Base-by-base conservation (phyloP, 306 rosid genomes). In the Comarum palustre region DNA sequence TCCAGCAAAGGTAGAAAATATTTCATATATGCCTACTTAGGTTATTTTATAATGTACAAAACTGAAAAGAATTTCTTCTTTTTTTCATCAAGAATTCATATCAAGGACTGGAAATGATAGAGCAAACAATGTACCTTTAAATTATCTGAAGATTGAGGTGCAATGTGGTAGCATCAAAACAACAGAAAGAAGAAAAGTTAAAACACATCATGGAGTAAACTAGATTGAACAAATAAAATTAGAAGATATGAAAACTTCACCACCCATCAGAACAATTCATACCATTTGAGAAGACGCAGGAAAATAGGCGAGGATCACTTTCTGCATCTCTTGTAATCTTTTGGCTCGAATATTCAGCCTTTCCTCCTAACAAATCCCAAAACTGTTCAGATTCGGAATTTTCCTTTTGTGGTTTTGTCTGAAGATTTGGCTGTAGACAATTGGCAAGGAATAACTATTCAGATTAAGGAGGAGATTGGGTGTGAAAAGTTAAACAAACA, bases 361-460 rank as follows among this genome's bases (percentile, higher is more conserved):
- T 95, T 22, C 92, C 97, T 74, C 96, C 92, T 67, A 95, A 85
- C 70, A 91, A 77, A 4, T 82, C 95, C 99, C 99, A 91, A 86
- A 91, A 95, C 77, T 87, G 91, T 77, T 95, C 97, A 78, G 96
- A 79, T 82, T 95, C 99, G 12, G 84, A 34, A 59, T 96, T 96
- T 86, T 95, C 99, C 77, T 85, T 95, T 29, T 84, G 97, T 66
- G 90, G 65, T 86, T 79, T 95, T 71, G 93, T 72, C 76, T 87
- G 99, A 69, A 88, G 63, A 71, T 90, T 88, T 42, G 99, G 99
- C 99, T 95, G 97, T 85, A 80, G 74, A 74, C 66, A 80, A 82
- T 87, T 50, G 74, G 65, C 65, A 85, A 80, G 50, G 69, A 84
- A 51, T 48, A 78, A 46, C 74, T 81, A 78, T 80, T 48, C 68